A percentile compares a stretch with the other conserved stretches of the same genome.
Evolutionary conservation across 768 basidiomycete genomes (phyloP).

Genomic region (Lactifluus subvellereus): DNA sequence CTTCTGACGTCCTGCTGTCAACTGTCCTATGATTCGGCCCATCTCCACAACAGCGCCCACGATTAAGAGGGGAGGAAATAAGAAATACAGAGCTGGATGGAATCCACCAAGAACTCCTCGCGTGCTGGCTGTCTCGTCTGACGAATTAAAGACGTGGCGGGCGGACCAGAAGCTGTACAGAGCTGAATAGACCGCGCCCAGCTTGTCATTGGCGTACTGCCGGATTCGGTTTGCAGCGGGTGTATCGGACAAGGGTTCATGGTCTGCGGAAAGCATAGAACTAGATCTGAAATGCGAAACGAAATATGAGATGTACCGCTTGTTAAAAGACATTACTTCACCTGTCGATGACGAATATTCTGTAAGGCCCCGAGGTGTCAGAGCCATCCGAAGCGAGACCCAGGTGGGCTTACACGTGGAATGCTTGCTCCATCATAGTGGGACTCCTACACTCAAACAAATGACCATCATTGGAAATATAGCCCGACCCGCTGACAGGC

Average conservation of each 20-base stretch:
- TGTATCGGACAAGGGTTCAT: conserved; percentile 29
- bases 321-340: conserved; percentile 26
- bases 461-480: conserved; percentile 33
- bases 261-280: conserved; percentile 43
- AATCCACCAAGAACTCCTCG: too few relatives aligned
- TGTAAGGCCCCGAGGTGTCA: neutral
- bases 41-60: too few relatives aligned
- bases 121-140: too few relatives aligned
- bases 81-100: conserved; percentile 33
- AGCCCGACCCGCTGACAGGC: conserved; percentile 34
- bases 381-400: neutral
- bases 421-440: conserved; percentile 43
- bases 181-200: too few relatives aligned
- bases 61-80: conserved; percentile 40
- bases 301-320: neutral
- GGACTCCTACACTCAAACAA: conserved; percentile 50
- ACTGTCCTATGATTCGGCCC: too few relatives aligned
- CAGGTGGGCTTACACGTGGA: conserved; percentile 39
- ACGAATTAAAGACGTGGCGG: conserved; percentile 3
- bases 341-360: conserved; percentile 49
- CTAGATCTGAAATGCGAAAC: conserved; percentile 36
- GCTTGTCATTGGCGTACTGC: too few relatives aligned
- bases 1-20: too few relatives aligned
- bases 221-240: too few relatives aligned
- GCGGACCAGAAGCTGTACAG: too few relatives aligned